Evolutionary conservation across 2,329 filamentous ascomycete species (phyloP).

Genomic region (Byssochlamys sp.): DNA sequence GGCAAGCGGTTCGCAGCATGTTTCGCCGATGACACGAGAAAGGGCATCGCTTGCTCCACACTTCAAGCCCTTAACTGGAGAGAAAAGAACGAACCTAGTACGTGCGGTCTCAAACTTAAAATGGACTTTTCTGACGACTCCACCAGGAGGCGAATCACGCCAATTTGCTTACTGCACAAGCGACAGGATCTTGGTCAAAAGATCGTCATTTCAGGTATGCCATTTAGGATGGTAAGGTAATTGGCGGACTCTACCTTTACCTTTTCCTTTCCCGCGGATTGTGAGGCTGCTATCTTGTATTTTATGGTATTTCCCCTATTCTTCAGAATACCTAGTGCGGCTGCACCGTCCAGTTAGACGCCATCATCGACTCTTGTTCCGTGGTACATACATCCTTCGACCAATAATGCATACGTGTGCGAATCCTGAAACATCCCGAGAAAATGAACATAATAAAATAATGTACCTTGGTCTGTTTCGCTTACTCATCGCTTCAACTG

Average conservation of each 20-base stretch:
- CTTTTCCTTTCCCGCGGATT: not conserved
- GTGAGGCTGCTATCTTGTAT: not conserved
- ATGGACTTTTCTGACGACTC: not conserved
- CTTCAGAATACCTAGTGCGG: no score
- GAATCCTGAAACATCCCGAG: not conserved
- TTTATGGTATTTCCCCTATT: no score
- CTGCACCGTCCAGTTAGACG: not conserved
- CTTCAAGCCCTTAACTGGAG: not conserved
- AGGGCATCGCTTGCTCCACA: not conserved
- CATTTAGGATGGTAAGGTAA: no score
- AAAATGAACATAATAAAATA: no score
- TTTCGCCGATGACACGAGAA: not conserved
- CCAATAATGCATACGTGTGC: not conserved
- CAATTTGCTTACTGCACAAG: not conserved
- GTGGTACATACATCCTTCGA: not conserved
- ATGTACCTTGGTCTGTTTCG: no score
- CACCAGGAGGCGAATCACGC: not conserved
- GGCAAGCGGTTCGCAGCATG: not conserved
- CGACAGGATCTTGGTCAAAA: not conserved
- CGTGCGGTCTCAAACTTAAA: not conserved
- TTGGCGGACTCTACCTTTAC: not conserved
- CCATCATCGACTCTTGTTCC: not conserved
- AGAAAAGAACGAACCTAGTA: not conserved
- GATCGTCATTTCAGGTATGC: not conserved
- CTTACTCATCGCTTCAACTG: no score